Conservation (phyloP, 306 rosid species). For the Acacia acuminata region DNA sequence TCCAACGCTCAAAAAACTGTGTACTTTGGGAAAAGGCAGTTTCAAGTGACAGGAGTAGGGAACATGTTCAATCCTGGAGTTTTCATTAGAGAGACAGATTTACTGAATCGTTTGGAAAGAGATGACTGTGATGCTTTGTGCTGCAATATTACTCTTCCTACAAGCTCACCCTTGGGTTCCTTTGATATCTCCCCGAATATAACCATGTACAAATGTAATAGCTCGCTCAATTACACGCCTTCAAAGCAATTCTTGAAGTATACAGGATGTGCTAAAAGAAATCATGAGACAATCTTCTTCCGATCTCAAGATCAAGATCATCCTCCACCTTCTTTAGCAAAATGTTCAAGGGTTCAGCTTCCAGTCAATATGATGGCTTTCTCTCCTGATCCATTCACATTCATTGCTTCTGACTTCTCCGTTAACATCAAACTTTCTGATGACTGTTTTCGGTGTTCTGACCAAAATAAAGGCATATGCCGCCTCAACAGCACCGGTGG, state of each 20-base stretch:
- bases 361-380: neutral
- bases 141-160: slow-evolving; percentile 19
- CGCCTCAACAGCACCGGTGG: neutral
- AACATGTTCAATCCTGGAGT: neutral
- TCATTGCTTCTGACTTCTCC: slow-evolving; percentile 12
- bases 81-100: neutral
- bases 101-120: neutral
- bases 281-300: slow-evolving; percentile 6
- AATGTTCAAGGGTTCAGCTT: slow-evolving; percentile 34
- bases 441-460: neutral
- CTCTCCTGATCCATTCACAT: neutral
- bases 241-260: neutral
- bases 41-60: neutral
- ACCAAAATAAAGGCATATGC: neutral
- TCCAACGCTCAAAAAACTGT: neutral
- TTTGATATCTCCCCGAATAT: neutral
- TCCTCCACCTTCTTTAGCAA: neutral
- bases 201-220: slow-evolving; percentile 31
- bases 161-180: slow-evolving; percentile 13
- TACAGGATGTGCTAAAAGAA: neutral
- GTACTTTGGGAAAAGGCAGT: neutral
- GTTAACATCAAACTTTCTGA: neutral
- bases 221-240: no score
- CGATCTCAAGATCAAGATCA: neutral
- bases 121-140: neutral